A percentile compares a stretch with the other conserved stretches of the same genome.
These are phyloP conservation scores for Dimocarpus longan DNA, from an alignment of 345 rosid species.

Conservation along the genomic window DNA sequence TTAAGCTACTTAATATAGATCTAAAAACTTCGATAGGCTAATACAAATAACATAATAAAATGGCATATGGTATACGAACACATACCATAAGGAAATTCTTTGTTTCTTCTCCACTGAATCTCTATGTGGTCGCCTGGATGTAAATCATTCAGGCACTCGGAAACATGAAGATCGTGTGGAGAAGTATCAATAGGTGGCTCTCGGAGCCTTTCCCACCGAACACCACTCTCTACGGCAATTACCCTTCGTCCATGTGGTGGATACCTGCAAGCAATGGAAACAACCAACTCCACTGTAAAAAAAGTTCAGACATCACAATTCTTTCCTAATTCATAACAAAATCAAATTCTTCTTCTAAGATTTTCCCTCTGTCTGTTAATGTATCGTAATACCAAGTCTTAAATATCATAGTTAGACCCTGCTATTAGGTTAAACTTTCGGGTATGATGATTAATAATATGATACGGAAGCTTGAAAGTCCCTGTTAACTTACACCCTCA, in stretches of 20 bases:
- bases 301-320: neutral
- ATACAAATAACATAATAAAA: neutral
- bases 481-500: neutral
- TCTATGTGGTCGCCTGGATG: slow-evolving; percentile 87
- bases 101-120: slow-evolving; percentile 97
- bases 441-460: no score
- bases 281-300: neutral
- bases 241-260: slow-evolving; percentile 77
- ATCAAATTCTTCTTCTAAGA: no score
- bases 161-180: slow-evolving; percentile 65
- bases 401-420: no score
- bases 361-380: no score
- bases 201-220: slow-evolving; percentile 83
- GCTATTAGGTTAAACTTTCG: no score
- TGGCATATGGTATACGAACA: neutral
- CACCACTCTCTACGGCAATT: slow-evolving; percentile 57
- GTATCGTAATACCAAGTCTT: no score
- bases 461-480: no score
- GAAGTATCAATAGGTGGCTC: slow-evolving; percentile 67
- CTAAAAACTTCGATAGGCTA: neutral
- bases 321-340: neutral
- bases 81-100: slow-evolving; percentile 70
- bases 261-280: slow-evolving; percentile 52
- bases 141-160: slow-evolving; percentile 70
- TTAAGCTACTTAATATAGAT: neutral